Evolutionary conservation across 768 basidiomycete species (phyloP).

Genomic region (Tulasnella sp.): DNA sequence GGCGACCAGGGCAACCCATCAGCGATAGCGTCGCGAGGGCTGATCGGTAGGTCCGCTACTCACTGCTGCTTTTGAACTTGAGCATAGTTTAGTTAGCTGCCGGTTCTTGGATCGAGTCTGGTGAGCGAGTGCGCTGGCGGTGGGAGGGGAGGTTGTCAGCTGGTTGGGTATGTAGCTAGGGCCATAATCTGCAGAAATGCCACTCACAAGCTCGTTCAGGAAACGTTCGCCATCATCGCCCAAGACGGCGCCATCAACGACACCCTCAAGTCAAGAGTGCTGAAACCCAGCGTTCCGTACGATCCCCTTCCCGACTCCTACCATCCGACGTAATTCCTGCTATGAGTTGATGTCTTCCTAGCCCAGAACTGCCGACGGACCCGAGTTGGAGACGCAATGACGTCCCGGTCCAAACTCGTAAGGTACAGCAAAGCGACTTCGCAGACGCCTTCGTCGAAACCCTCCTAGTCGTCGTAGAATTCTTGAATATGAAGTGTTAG

Average conservation of each 20-base stretch:
- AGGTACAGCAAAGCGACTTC: conserved; percentile 11
- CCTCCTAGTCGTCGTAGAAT: not conserved
- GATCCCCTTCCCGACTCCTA: not conserved
- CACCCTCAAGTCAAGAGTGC: not conserved
- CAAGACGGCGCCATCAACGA: not conserved
- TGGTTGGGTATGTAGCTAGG: not conserved
- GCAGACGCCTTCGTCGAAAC: not conserved
- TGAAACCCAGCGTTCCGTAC: not conserved
- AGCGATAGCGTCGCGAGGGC: no score
- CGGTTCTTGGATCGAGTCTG: not conserved
- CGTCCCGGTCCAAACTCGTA: not conserved
- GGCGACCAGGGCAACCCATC: not conserved
- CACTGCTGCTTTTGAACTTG: not conserved
- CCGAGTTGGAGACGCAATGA: not conserved
- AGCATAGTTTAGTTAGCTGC: not conserved
- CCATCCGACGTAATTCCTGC: not conserved
- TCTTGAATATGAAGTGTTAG: not conserved
- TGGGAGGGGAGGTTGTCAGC: not conserved
- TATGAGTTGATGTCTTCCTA: not conserved
- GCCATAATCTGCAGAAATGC: not conserved
- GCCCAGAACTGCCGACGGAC: not conserved
- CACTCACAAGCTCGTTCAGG: conserved; percentile 17
- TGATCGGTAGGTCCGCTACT: not conserved
- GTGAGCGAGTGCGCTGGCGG: not conserved
- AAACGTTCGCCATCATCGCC: conserved; percentile 23